These are phyloP conservation scores for Solanum virginianum DNA, from an alignment of 257 asterid genomes.

Conservation along the genomic window DNA sequence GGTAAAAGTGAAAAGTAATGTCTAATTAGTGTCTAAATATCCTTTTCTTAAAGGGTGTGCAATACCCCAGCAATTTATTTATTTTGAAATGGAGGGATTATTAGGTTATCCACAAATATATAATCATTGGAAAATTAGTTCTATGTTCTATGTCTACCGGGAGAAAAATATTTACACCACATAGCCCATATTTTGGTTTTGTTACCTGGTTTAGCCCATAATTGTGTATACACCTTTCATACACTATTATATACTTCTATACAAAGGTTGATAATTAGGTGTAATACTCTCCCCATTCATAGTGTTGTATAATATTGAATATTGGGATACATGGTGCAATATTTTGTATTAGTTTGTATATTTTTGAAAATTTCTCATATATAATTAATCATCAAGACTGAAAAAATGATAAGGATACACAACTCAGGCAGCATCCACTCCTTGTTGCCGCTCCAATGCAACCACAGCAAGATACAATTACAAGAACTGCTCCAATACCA, in stretches of 20 bases:
- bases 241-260: neutral
- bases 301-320: neutral
- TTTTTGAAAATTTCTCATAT: neutral
- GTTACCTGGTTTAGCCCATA: neutral
- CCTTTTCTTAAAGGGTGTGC: no score
- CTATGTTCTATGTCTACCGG: neutral
- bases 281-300: neutral
- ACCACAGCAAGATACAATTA: conserved; percentile 74
- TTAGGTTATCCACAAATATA: neutral
- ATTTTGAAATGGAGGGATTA: no score
- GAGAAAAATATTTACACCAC: neutral
- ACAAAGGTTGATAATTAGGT: neutral
- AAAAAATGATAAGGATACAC: conserved; percentile 56
- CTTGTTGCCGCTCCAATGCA: conserved; percentile 68
- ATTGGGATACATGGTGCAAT: neutral
- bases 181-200: neutral
- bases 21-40: no score
- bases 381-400: neutral
- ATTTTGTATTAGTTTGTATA: neutral
- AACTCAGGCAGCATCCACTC: conserved; percentile 85
- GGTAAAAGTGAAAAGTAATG: no score
- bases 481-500: conserved; percentile 63
- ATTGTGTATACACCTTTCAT: neutral
- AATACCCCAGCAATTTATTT: no score
- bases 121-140: neutral